These are phyloP conservation scores for Amauroascus niger DNA, from an alignment of 2,329 filamentous ascomycete genomes.

Conservation along the genomic window DNA sequence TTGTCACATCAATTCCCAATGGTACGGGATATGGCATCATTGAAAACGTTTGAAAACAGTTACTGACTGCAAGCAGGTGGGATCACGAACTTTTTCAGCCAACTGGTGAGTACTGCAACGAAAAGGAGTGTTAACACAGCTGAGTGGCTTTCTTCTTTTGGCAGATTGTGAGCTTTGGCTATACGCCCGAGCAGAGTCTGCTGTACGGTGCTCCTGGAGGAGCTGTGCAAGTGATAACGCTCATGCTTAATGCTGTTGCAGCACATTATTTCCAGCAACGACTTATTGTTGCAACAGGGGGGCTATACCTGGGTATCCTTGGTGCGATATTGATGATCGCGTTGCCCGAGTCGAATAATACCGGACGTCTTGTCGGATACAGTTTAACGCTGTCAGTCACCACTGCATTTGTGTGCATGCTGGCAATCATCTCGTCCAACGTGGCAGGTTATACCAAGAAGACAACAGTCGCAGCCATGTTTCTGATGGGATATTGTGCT, in stretches of 20 bases:
- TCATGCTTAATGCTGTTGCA: slow-evolving; percentile 48
- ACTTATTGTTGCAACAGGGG: slow-evolving; percentile 46
- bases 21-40: slow-evolving; percentile 21
- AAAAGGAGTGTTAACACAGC: neutral
- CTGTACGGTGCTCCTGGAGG: slow-evolving; percentile 58
- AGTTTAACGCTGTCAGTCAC: slow-evolving; percentile 54
- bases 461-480: slow-evolving; percentile 43
- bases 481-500: slow-evolving; percentile 40
- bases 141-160: neutral
- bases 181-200: slow-evolving; percentile 52
- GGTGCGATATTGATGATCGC: slow-evolving; percentile 57
- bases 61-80: slow-evolving; percentile 37
- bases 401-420: slow-evolving; percentile 53
- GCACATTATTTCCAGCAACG: slow-evolving; percentile 50
- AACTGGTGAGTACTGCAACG: slow-evolving; percentile 29
- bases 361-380: slow-evolving; percentile 53
- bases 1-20: slow-evolving; percentile 46
- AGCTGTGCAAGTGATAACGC: slow-evolving; percentile 52
- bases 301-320: slow-evolving; percentile 46
- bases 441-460: slow-evolving; percentile 47
- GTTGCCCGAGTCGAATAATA: slow-evolving; percentile 48
- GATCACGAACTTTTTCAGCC: slow-evolving; percentile 49
- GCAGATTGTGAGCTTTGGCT: slow-evolving; percentile 54
- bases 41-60: neutral
- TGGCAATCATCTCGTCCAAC: slow-evolving; percentile 56